Evolutionary conservation across 192 early-diverging fungal genomes (phyloP), one percentile per base, ranked within the genome.

Genomic region (Entomortierella beljakovae): DNA sequence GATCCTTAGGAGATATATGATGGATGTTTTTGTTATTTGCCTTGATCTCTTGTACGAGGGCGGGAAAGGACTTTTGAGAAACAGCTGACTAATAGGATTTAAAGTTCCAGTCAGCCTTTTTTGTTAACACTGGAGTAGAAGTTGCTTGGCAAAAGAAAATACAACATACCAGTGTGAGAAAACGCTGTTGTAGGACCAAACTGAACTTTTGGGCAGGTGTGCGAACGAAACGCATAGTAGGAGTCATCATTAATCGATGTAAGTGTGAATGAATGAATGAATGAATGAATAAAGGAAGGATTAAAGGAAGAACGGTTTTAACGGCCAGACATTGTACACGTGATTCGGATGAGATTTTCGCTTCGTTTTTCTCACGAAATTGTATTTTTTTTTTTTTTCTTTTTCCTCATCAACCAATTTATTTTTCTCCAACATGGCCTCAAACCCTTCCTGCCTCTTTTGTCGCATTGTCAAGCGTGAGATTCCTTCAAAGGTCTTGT

Each of bases 401-500:
- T 33, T 20, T 55, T 59, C 56, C 22, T 33, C 60, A n/a, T n/a
- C n/a, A n/a, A n/a, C n/a, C n/a, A n/a, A n/a, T n/a, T n/a, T n/a
- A n/a, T n/a, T n/a, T n/a, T n/a, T 43, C 8, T 72, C 34, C 16
- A 65, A 31, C 29, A 87, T 88, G 87, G 62, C 87, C 46, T 81
- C 87, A 58, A 86, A 91, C 65, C 64, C 85, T 46, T 64, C 71
- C 72, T 98, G 97, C 84, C 73, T 97, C 64, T 98, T 98, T 68
- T 98, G 97, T 88, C 95, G 93, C 83, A 96, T 98, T 64, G 82
- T 92, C 67, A 84, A 83, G 82, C 92, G 94, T 52, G 90, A 92
- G 59, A 96, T 97, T 57, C 95, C 95, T 38, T 93, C 93, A 25
- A 84, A 90, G 68, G 92, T 95, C 71, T 67, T 96, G 33, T 62